These are phyloP conservation scores for Auxenochlorella pyrenoidosa DNA, from an alignment of 139 green algal species.

Conservation along the genomic window DNA sequence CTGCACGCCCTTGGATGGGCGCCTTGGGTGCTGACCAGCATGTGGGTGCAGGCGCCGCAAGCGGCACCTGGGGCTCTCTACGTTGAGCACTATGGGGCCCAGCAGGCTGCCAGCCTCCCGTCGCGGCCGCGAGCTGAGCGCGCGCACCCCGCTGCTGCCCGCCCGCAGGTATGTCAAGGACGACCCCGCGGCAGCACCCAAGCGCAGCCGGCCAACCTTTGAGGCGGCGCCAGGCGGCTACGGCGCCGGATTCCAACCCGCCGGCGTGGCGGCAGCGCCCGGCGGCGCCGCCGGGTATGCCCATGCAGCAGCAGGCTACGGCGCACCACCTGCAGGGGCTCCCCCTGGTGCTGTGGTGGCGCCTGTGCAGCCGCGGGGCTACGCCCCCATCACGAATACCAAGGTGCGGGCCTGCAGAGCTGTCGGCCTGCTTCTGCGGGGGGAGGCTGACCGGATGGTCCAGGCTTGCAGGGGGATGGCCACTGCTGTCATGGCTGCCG, in stretches of 20 bases:
- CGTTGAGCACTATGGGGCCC: too few species aligned
- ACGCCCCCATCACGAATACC: constrained; percentile 77
- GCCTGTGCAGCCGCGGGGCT: constrained; percentile 45
- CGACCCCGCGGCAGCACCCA: constrained; percentile 48
- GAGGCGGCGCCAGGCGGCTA: background rate
- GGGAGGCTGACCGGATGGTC: too few species aligned
- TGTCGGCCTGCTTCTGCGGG: too few species aligned
- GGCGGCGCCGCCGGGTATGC: background rate
- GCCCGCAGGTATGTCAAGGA: constrained; percentile 84
- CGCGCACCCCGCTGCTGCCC: too few species aligned
- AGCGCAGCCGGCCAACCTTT: constrained; percentile 46
- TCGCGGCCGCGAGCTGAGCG: too few species aligned
- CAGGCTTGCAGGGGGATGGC: too few species aligned
- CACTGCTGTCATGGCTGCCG: too few species aligned
- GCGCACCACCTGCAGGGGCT: background rate
- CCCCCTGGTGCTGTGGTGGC: constrained; percentile 8
- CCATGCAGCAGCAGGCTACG: background rate
- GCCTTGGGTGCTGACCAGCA: background rate
- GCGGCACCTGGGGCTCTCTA: too few species aligned
- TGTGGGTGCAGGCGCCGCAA: too few species aligned
- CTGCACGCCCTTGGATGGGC: background rate
- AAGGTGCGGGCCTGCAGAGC: background rate
- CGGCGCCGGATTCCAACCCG: background rate
- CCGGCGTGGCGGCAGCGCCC: background rate
- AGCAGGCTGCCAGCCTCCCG: too few species aligned